phyloP scores from a whole-genome alignment of 2,329 filamentous ascomycete genomes.

The Calonectria henricotiae region DNA sequence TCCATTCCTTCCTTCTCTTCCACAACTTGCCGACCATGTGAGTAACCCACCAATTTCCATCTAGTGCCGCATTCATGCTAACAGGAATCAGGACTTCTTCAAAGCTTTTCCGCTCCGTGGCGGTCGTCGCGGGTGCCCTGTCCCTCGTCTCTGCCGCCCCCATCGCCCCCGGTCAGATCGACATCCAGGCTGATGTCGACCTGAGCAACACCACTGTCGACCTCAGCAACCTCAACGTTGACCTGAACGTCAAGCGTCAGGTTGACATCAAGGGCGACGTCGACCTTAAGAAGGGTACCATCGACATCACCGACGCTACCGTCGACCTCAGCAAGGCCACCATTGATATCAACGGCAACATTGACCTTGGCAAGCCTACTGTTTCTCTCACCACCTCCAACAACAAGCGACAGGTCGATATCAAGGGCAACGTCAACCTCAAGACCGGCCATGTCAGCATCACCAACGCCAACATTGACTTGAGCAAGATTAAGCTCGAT shows the following conservation, averaged over 20 bases:
- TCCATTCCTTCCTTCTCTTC: conserved; percentile 3
- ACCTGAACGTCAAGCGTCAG: conserved; percentile 14
- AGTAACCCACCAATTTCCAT: background rate
- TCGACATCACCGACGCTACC: conserved; percentile 10
- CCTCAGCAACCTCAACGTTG: conserved; percentile 8
- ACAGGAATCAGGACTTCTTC: conserved; percentile 8
- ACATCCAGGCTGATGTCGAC: conserved; percentile 23
- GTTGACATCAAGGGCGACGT: conserved; percentile 8
- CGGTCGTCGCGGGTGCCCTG: conserved; percentile 17
- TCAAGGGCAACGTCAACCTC: background rate
- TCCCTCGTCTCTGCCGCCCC: conserved; percentile 6
- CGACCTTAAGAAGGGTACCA: conserved; percentile 16
- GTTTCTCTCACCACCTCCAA: background rate
- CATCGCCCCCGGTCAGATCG: conserved; percentile 4
- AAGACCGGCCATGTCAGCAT: conserved; percentile 1
- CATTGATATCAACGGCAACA: conserved; percentile 16
- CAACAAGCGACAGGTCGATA: conserved; percentile 18
- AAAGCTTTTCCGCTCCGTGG: conserved; percentile 9
- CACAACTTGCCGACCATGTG: conserved; percentile 5
- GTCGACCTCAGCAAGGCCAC: conserved; percentile 16
- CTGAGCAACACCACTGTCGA: conserved; percentile 18
- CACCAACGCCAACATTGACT: conserved; percentile 9
- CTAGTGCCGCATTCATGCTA: background rate
- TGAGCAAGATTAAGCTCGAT: conserved; percentile 14
- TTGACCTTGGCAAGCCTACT: conserved; percentile 7